Evolutionary conservation across 192 early-diverging fungal species (phyloP).

Genomic region (Glomus cerebriforme): DNA sequence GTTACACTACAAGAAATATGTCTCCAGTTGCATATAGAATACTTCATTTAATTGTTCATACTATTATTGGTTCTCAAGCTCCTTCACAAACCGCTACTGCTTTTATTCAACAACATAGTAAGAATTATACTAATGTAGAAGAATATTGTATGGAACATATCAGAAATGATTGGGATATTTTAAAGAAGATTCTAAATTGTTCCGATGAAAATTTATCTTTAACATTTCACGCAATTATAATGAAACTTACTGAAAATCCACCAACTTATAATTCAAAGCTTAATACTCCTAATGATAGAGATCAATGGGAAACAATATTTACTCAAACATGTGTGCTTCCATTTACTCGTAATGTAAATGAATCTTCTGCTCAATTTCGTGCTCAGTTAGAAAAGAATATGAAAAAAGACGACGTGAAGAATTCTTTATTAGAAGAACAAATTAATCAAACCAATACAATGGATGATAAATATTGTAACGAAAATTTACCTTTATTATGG

Average conservation of each 20-base stretch:
- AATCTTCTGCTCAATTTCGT: background rate
- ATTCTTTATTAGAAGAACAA: background rate
- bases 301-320: background rate
- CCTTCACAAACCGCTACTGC: background rate
- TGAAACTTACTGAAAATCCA: background rate
- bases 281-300: background rate
- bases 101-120: background rate
- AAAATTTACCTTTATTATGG: constrained; percentile 22
- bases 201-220: constrained; percentile 27
- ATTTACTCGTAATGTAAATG: background rate
- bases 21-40: constrained; percentile 21
- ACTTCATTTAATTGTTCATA: constrained; percentile 22
- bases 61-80: background rate
- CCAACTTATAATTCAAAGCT: background rate
- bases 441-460: background rate
- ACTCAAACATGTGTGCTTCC: background rate
- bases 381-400: background rate
- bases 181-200: background rate
- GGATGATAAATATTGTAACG: background rate
- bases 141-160: constrained; percentile 28
- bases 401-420: background rate
- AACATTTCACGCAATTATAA: constrained; percentile 10
- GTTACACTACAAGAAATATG: background rate
- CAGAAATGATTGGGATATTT: constrained; percentile 19
- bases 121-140: background rate